phyloP scores from a whole-genome alignment of 108 stramenopile species.

The Craspedostauros australis region DNA sequence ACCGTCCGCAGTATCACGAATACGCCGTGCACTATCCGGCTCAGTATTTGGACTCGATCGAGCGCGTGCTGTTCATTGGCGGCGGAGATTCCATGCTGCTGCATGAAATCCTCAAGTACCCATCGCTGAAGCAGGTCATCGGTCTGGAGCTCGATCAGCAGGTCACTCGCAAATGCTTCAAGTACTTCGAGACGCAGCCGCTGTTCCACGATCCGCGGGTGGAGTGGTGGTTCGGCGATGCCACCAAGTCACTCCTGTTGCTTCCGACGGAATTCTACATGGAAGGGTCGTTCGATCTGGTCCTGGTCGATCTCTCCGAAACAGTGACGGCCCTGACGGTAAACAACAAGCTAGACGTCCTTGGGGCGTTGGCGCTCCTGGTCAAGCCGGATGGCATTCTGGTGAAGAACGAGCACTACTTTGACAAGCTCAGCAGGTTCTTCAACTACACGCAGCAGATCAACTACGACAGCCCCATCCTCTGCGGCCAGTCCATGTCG shows the following conservation, averaged over 20 bases:
- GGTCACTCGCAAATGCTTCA: slow-evolving; percentile 54
- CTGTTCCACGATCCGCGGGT: slow-evolving; percentile 65
- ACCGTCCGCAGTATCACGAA: slow-evolving; percentile 75
- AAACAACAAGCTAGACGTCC: slow-evolving; percentile 53
- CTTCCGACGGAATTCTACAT: slow-evolving; percentile 51
- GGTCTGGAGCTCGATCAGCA: slow-evolving; percentile 73
- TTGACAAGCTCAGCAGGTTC: slow-evolving; percentile 43
- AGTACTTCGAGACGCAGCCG: slow-evolving; percentile 66
- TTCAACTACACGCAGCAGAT: slow-evolving; percentile 39
- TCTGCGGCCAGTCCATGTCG: slow-evolving; percentile 58
- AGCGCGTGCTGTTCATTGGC: slow-evolving; percentile 53
- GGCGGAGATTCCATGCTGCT: slow-evolving; percentile 71
- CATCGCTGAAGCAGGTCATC: slow-evolving; percentile 42
- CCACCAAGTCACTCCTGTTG: slow-evolving; percentile 47
- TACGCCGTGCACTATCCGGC: slow-evolving; percentile 55
- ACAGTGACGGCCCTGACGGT: slow-evolving; percentile 63
- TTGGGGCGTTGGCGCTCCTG: slow-evolving; percentile 50
- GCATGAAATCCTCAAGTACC: slow-evolving; percentile 61
- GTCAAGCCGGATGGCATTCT: slow-evolving; percentile 66
- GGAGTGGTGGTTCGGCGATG: slow-evolving; percentile 77
- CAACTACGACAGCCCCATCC: slow-evolving; percentile 25
- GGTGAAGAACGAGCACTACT: slow-evolving; percentile 69
- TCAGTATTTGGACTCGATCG: slow-evolving; percentile 41
- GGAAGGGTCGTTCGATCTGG: slow-evolving; percentile 59
- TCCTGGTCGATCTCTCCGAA: slow-evolving; percentile 66